phyloP scores from a whole-genome alignment of 371 early-diverging fungal species.

The Mortierella sp. region DNA sequence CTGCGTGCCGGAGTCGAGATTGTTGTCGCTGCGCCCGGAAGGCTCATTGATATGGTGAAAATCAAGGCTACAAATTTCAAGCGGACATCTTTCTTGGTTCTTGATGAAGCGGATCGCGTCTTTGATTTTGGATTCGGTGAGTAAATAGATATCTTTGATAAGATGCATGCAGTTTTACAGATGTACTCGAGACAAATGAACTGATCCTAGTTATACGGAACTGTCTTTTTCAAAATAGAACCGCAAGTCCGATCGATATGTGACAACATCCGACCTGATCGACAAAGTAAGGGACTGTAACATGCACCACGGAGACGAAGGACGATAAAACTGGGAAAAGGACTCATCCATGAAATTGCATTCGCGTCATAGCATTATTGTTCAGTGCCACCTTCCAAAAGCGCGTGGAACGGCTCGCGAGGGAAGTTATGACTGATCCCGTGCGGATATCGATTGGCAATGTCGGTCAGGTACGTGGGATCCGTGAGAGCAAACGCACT shows the following conservation, averaged over 20 bases:
- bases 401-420: constrained; percentile 92
- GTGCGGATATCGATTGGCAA: constrained; percentile 87
- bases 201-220: too few relatives aligned
- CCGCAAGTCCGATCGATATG: constrained; percentile 97
- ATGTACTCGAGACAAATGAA: too few relatives aligned
- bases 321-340: too few relatives aligned
- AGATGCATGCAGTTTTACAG: too few relatives aligned
- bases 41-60: constrained; percentile 96
- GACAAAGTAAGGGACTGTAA: constrained; percentile 79
- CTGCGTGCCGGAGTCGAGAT: constrained; percentile 87
- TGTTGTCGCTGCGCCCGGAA: constrained; percentile 94
- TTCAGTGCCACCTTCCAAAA: constrained; percentile 99
- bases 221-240: constrained; percentile 58
- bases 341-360: too few relatives aligned
- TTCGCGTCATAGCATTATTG: constrained; percentile 79
- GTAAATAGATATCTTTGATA: too few relatives aligned
- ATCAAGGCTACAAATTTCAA: constrained; percentile 88
- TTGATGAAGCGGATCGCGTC: constrained; percentile 97
- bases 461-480: constrained; percentile 62
- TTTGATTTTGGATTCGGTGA: constrained; percentile 97
- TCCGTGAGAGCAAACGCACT: not conserved
- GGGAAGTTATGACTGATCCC: constrained; percentile 90
- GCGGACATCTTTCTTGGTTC: constrained; percentile 91
- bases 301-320: too few relatives aligned
- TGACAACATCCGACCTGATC: constrained; percentile 85